phyloP scores from a whole-genome alignment of 2,329 filamentous ascomycete genomes.

The Botrytis galanthina region DNA sequence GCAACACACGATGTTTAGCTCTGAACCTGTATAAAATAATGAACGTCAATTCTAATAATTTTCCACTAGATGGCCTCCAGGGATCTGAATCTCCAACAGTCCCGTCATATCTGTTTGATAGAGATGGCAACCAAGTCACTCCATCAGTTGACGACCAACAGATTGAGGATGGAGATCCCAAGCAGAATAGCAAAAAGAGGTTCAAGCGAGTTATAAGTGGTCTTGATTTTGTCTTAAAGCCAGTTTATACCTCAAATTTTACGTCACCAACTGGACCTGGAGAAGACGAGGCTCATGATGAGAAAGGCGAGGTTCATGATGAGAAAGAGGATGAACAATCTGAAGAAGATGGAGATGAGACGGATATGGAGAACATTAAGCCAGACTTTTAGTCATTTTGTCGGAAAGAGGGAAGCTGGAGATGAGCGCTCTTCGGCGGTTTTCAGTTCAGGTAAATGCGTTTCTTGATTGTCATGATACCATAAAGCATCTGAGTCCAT shows the following conservation, averaged over 20 bases:
- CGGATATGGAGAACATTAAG: neutral
- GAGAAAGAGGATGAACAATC: neutral
- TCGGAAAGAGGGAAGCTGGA: neutral
- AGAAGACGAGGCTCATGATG: neutral
- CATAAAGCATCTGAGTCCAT: no score
- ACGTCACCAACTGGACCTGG: conserved; percentile 6
- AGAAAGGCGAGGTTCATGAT: neutral
- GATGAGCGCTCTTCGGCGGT: neutral
- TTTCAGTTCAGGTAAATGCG: neutral
- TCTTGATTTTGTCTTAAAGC: conserved; percentile 20
- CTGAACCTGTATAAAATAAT: neutral
- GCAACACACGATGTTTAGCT: neutral
- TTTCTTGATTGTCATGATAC: neutral
- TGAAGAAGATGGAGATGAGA: neutral
- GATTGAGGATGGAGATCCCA: conserved; percentile 44
- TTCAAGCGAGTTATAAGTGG: conserved; percentile 24
- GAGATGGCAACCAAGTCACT: conserved; percentile 55
- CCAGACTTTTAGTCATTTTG: neutral
- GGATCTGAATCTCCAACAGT: conserved; percentile 8
- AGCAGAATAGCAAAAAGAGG: conserved; percentile 30
- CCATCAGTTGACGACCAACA: conserved; percentile 54
- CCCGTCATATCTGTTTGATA: conserved; percentile 47
- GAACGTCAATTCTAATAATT: conserved; percentile 18
- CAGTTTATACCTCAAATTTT: conserved; percentile 6
- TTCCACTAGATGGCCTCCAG: conserved; percentile 20